Evolutionary conservation across 2,329 filamentous ascomycete genomes (phyloP), one percentile per base, ranked within the genome.

Genomic region (Penicillium sp.): DNA sequence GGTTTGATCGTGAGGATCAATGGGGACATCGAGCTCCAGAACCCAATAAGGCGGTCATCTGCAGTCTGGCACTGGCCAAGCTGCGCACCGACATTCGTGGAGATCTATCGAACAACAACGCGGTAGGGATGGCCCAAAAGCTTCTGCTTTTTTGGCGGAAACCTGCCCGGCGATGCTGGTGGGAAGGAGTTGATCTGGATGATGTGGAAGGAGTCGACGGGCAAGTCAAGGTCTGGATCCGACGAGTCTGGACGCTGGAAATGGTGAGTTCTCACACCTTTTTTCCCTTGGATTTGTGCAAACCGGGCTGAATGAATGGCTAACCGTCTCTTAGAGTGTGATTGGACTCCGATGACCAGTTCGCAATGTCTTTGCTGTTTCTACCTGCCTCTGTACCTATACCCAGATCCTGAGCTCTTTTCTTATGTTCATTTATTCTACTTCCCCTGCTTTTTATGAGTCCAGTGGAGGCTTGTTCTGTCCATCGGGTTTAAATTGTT

Each of bases 11-110:
- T 57, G 85, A 95, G 48, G 92, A 98, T 62, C 76, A 72, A 47
- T 98, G 92, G 92, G 92, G 92, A 22, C 90, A 98, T 64, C 84
- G 92, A 42, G 90, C 92, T n/a, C 85, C 87, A 39, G 92, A 98
- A 66, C 92, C 92, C 9, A 94, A 93, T 71, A 98, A 98, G 71
- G 92, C 92, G 13, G 92, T 98, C 43, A 92, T 98, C 54, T 98
- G 92, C 75, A 95, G 87, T 65, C 78, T 98, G 48, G 92, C 90
- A 8, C 77, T 98, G 39, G 92, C 92, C 23, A 82, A 92, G 51
- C 76, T 98, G 52, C 84, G 92, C 37, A 96, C 88, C 43, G 92
- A 96, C 55, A 88, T 94, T 56, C 81, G 72, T 45, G 76, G 87
- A 37, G 86, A 89, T 52, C 72, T 85, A 35, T 80, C 76, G 51